Evolutionary conservation across 2,329 filamentous ascomycete species (phyloP).

Genomic region (Akanthomyces dipterigenus): DNA sequence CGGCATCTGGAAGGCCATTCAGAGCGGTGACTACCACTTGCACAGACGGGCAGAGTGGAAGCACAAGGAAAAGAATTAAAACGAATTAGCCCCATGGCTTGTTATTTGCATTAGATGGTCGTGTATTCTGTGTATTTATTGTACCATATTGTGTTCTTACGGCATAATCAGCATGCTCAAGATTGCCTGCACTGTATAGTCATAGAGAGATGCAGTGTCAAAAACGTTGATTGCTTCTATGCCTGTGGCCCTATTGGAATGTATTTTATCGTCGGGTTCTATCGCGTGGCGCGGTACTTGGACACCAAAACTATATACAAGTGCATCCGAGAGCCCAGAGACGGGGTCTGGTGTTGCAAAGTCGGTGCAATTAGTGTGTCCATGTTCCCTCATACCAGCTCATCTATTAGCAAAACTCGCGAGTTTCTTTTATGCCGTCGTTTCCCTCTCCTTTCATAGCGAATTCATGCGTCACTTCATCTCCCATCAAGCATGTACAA

Average conservation of each 20-base stretch:
- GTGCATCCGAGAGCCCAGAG: neutral
- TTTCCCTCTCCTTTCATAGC: neutral
- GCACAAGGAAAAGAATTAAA: constrained; percentile 30
- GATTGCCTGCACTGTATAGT: neutral
- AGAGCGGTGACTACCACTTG: constrained; percentile 48
- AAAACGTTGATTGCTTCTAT: neutral
- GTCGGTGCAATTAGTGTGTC: constrained; percentile 2
- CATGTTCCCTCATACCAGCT: neutral
- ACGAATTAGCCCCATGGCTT: neutral
- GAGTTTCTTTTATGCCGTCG: neutral
- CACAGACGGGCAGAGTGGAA: constrained; percentile 49
- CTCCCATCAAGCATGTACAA: neutral
- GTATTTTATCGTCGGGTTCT: neutral
- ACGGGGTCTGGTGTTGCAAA: neutral
- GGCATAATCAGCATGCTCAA: neutral
- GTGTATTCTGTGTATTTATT: neutral
- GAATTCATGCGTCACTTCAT: constrained; percentile 3
- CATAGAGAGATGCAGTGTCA: neutral
- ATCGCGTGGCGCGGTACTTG: neutral
- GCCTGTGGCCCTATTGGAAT: neutral
- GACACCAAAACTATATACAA: constrained; percentile 8
- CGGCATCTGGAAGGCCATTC: constrained; percentile 53
- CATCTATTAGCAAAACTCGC: constrained; percentile 1
- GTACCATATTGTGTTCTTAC: neutral
- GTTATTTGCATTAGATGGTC: neutral